Base-by-base conservation (phyloP, 805 yeast genomes). In the Millerozyma acaciae region DNA sequence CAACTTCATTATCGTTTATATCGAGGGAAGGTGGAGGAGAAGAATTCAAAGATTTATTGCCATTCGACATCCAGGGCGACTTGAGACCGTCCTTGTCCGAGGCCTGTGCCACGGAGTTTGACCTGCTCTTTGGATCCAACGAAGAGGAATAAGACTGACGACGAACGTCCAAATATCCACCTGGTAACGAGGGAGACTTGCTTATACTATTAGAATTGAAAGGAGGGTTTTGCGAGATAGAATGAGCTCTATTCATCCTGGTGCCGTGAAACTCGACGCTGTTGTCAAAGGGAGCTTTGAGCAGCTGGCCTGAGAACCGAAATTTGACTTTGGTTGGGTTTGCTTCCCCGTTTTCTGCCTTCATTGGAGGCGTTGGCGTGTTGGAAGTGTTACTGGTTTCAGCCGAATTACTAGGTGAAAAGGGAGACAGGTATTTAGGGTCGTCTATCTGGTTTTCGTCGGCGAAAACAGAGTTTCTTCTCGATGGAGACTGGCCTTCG, bases 141-240 rank as follows among this genome's bases (percentile, higher is more conserved):
- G 21, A 9, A 6, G 8, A 9, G 16, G 25, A n/a, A 10, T n/a
- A 13, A 23, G 26, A 21, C 21, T 22, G 21, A 14, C 28, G 26
- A 10, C 52, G 48, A 10, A 41, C 42, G 34, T 61, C 67, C 28
- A 62, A 41, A 37, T 58, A 62, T 8, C 68, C 68, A 12, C 62
- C 64, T 18, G 39, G 32, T 14, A 43, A 29, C 6, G 44, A 31
- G 8, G 50, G 43, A 35, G 7, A 43, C 31, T 19, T 34, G 16
- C 15, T 26, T 13, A 17, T 22, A 7, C 32, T 24, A 20, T 28
- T 32, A 15, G 15, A 51, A 27, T 13, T 13, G 12, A 68, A 54
- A 29, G 75, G 75, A 6, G 77, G 76, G 32, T 64, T 60, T 33
- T 65, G 72, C 5, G 73, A 62, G 7, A 66, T 50, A 4, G 76